Evolutionary conservation across 805 yeast genomes (phyloP), one percentile per base, ranked within the genome.

Genomic region (Isabelozyma heimii): DNA sequence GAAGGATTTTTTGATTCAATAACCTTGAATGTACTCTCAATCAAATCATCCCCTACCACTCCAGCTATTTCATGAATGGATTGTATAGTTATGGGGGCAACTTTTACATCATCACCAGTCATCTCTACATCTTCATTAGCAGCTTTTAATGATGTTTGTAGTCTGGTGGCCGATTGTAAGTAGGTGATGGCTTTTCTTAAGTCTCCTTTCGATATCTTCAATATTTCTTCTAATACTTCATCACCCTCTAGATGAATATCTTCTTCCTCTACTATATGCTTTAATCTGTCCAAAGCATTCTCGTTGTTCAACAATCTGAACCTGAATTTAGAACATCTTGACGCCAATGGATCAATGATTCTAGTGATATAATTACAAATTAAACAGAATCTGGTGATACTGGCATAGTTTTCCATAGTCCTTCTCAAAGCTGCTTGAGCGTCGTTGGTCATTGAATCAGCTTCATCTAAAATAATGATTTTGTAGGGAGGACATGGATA

Each of bases 401-500:
- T 80, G 1, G 98, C 87, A 67, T 89, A 91, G 3, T 85, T 88
- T 63, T 90, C 97, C 91, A 88, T 88, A 1, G 96, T 92, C 67
- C 99, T 81, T 71, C 99, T 82, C 54, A 94, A 75, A 1, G 99
- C 99, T 47, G 91, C 82, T 64, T 94, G 99, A 0, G 99, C 99
- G 59, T 90, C 97, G 40, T 89, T 81, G 8, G 99, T 94, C 97
- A 94, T 94, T 10, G 97, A 89, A 66, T 94, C 97, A 0, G 97
- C 97, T 67, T 91, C 97, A 71, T 91, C 97, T 47, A 94, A 70
- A 40, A 94, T 89, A 54, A 94, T 87, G 58, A 94, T 83, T 65
- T 94, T 94, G 69, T 89, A 94, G 5, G 98, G 97, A 1, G 99
- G 98, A 63, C 98, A 92, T 1, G 98, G 97, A 69, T 91, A 91